Base-by-base conservation (phyloP, 2,329 filamentous ascomycete species). In the Sphaerulina populicola region DNA sequence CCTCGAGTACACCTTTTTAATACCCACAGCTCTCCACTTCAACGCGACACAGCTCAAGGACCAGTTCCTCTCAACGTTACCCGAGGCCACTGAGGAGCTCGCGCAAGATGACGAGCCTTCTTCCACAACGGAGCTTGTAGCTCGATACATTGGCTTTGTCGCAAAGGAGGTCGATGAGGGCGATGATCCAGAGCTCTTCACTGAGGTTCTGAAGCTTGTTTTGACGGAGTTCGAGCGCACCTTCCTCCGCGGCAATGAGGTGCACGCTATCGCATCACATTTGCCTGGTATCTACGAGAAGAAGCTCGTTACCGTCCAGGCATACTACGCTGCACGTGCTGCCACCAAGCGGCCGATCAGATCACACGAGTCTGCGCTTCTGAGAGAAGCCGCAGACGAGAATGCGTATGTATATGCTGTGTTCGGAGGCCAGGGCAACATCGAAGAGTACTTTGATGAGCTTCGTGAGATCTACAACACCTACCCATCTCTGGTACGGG, bases 21-120 rank as follows among this genome's bases (percentile, higher is more conserved):
- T 98, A 68, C 91, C 93, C 53, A 97, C 93, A 62, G 87, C 83
- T 65, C 82, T 96, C 58, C 93, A 98, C 74, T 98, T 94, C 77
- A 90, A 93, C 71, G 93, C 93, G 64, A 86, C 89, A 55, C 88
- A 95, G 74, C 78, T 97, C 67, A 94, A 91, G 77, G 90, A 96
- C 63, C 80, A 83, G 60, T 98, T 98, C 74, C 80, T 82, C 59
- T 79, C 86, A 43, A 88, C 83, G 58, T 79, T 98, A 61, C 94
- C 94, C 48, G 78, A 83, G 64, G 87, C 93, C 52, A 98, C 94
- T 68, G 93, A 98, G 69, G 93, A 98, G 76, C 81, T 97, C 58
- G 94, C 93, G 55, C 89, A 91, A 68, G 94, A 98, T 76, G 93
- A 98, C 64, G 94, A 98, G 76, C 93, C 93, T n/a, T 97, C 93